Percentiles rank a stretch among this genome's conserved stretches.
phyloP scores from a whole-genome alignment of 2,329 filamentous ascomycete species.

The Sarocladiaceae sp. region DNA sequence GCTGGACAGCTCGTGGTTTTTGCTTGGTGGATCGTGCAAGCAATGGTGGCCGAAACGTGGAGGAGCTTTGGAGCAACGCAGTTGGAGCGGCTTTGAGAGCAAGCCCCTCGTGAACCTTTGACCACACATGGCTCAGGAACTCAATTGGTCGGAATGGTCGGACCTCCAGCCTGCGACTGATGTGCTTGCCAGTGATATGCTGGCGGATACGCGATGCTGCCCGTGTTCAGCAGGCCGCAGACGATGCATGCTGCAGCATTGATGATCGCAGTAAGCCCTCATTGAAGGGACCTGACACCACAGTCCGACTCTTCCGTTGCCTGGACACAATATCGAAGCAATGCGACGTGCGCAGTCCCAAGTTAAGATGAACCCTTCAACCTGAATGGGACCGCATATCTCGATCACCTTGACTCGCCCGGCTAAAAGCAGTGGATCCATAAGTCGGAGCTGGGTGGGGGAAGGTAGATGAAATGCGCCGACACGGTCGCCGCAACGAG shows the following conservation, averaged over 20 bases:
- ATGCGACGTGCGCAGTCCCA: background rate
- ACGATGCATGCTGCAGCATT: background rate
- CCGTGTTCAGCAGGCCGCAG: background rate
- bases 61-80: background rate
- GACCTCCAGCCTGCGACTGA: background rate
- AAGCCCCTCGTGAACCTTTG: background rate
- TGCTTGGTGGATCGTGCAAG: constrained; percentile 7
- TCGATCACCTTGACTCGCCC: constrained; percentile 3
- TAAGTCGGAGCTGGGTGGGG: background rate
- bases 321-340: background rate
- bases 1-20: constrained; percentile 4
- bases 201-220: background rate
- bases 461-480: background rate
- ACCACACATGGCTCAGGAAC: background rate
- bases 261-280: background rate
- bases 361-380: background rate
- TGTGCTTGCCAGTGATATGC: background rate
- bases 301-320: no score
- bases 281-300: background rate
- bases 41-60: background rate
- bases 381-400: background rate
- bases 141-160: background rate
- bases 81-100: constrained; percentile 7
- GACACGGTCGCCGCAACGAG: background rate
- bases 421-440: constrained; percentile 9